phyloP scores from a whole-genome alignment of 2,329 filamentous ascomycete species.

The Fusarium sp. region DNA sequence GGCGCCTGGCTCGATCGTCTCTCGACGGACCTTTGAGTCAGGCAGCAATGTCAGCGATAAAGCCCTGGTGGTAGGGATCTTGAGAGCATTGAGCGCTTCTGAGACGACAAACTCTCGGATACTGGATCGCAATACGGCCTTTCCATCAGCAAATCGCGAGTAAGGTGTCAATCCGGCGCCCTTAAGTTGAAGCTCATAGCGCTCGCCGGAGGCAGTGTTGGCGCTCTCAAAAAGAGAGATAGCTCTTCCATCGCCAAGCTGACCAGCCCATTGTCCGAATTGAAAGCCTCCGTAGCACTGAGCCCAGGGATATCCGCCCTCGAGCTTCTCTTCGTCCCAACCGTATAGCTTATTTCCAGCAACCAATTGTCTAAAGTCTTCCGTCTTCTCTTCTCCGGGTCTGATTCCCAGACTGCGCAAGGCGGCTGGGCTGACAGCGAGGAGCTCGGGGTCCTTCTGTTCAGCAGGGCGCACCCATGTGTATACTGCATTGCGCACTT shows the following conservation, averaged over 20 bases:
- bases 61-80: conserved; percentile 89
- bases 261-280: conserved; percentile 92
- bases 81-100: conserved; percentile 87
- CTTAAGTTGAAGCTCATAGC: conserved; percentile 95
- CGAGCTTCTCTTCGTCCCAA: conserved; percentile 75
- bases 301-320: conserved; percentile 94
- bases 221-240: conserved; percentile 95
- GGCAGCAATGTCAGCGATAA: conserved; percentile 85
- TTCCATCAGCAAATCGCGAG: conserved; percentile 95
- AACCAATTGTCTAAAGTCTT: conserved; percentile 83
- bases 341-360: conserved; percentile 88
- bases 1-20: conserved; percentile 88
- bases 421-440: conserved; percentile 84
- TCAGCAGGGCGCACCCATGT: conserved; percentile 90
- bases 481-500: conserved; percentile 88
- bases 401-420: conserved; percentile 86
- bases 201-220: conserved; percentile 77
- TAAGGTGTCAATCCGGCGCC: conserved; percentile 95
- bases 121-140: conserved; percentile 91
- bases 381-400: conserved; percentile 75
- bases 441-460: conserved; percentile 80
- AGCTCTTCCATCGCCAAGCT: conserved; percentile 93
- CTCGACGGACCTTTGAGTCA: conserved; percentile 79
- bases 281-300: conserved; percentile 94
- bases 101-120: conserved; percentile 96